Conservation (phyloP, 331 rosid genomes). For the Acacia concinna region DNA sequence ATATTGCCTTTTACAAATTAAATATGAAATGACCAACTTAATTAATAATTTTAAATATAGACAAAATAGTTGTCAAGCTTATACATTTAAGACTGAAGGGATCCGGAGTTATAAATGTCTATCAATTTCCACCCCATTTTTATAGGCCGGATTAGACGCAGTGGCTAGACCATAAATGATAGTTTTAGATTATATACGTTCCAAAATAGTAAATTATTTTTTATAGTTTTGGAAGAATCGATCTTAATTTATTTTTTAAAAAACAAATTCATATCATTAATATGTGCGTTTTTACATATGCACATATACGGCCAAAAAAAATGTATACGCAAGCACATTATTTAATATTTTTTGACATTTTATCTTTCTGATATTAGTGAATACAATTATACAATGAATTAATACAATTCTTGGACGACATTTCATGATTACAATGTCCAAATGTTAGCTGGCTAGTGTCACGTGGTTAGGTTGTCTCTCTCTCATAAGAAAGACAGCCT, state of each 20-base stretch:
- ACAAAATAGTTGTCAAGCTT: neutral
- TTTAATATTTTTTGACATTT: neutral
- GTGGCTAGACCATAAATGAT: neutral
- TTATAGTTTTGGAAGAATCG: neutral
- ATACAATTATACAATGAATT: neutral
- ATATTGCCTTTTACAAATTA: neutral
- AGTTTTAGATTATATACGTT: neutral
- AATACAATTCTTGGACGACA: constrained; percentile 1
- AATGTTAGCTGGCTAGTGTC: constrained; percentile 32
- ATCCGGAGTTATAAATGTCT: no score
- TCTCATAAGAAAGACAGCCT: constrained; percentile 46
- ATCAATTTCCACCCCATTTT: neutral
- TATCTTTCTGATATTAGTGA: neutral
- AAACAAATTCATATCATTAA: neutral
- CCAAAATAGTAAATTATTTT: neutral
- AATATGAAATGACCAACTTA: neutral
- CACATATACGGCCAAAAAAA: no score
- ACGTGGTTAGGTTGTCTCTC: constrained; percentile 47
- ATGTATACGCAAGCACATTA: no score
- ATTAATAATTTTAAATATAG: no score
- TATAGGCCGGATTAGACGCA: neutral
- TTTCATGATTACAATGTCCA: constrained; percentile 9
- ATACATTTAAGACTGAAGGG: no score
- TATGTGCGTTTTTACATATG: no score
- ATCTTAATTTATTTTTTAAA: neutral